phyloP scores from a whole-genome alignment of 1,284 basidiomycete genomes.

The Porodaedalea pini region DNA sequence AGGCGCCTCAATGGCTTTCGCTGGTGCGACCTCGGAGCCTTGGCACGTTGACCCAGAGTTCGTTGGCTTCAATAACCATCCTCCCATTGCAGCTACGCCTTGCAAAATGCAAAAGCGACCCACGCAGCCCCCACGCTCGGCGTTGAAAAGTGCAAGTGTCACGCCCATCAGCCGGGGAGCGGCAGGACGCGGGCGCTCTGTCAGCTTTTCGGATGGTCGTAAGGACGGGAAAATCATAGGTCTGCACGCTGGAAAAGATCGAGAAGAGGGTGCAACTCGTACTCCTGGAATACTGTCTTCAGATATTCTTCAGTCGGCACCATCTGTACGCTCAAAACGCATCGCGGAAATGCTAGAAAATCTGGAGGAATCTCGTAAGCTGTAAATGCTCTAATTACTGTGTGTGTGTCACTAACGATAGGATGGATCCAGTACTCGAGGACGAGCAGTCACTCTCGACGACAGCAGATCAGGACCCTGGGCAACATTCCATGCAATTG shows the following conservation, averaged over 20 bases:
- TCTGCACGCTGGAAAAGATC: conserved; percentile 41
- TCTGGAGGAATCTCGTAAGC: conserved; percentile 63
- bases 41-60: neutral
- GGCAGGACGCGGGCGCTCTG: conserved; percentile 75
- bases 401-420: neutral
- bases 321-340: conserved; percentile 70
- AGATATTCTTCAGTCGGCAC: conserved; percentile 27
- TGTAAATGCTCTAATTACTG: neutral
- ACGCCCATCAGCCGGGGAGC: conserved; percentile 52
- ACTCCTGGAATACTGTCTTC: neutral
- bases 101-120: conserved; percentile 14
- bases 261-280: conserved; percentile 30
- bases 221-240: conserved; percentile 79
- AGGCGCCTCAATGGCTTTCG: neutral
- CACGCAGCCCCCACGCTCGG: conserved; percentile 39
- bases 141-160: conserved; percentile 48
- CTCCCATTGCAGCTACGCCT: conserved; percentile 18
- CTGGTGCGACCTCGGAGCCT: neutral
- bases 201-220: conserved; percentile 93
- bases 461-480: neutral
- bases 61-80: neutral
- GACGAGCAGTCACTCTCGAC: no score
- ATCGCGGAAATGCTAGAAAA: conserved; percentile 75
- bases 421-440: conserved; percentile 42
- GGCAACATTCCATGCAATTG: neutral